A percentile compares a stretch with the other conserved stretches of the same genome.
phyloP scores from a whole-genome alignment of 179 eudicot species.

The Gypsophila paniculata region DNA sequence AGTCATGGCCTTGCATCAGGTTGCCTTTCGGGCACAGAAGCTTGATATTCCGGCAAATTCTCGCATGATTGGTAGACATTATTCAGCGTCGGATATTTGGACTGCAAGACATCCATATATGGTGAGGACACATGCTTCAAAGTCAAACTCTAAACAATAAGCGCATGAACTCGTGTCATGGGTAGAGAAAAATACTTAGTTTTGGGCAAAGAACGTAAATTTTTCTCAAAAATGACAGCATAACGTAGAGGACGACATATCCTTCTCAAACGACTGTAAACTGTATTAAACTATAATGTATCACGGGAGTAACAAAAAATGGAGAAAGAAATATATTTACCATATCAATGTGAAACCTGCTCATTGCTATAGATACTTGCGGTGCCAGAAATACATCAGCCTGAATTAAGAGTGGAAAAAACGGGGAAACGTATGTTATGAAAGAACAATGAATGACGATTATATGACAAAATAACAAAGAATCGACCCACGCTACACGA shows the following conservation, averaged over 20 bases:
- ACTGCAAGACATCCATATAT: slow-evolving; percentile 31
- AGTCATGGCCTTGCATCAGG: slow-evolving; percentile 34
- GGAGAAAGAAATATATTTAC: slow-evolving; percentile 25
- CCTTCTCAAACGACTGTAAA: not conserved
- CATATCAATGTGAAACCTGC: slow-evolving; percentile 51
- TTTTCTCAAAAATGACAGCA: not conserved
- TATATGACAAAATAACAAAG: not conserved
- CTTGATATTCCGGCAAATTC: slow-evolving; percentile 45
- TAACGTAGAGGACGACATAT: not conserved
- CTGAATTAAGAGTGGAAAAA: slow-evolving; percentile 40
- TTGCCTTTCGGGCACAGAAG: slow-evolving; percentile 49
- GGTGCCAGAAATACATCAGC: slow-evolving; percentile 70
- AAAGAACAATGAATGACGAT: too few relatives aligned
- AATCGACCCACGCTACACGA: not conserved
- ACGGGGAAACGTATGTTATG: too few relatives aligned
- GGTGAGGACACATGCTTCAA: not conserved
- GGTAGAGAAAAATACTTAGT: too few relatives aligned
- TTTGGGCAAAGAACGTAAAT: too few relatives aligned
- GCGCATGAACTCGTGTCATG: too few relatives aligned
- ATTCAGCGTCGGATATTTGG: slow-evolving; percentile 36
- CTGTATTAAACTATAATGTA: not conserved
- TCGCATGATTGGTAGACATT: slow-evolving; percentile 41
- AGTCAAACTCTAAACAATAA: not conserved
- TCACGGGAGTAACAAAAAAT: not conserved
- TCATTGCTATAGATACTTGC: slow-evolving; percentile 44